phyloP scores from a whole-genome alignment of 495 filamentous ascomycete species.

The Penicillium pulvis region DNA sequence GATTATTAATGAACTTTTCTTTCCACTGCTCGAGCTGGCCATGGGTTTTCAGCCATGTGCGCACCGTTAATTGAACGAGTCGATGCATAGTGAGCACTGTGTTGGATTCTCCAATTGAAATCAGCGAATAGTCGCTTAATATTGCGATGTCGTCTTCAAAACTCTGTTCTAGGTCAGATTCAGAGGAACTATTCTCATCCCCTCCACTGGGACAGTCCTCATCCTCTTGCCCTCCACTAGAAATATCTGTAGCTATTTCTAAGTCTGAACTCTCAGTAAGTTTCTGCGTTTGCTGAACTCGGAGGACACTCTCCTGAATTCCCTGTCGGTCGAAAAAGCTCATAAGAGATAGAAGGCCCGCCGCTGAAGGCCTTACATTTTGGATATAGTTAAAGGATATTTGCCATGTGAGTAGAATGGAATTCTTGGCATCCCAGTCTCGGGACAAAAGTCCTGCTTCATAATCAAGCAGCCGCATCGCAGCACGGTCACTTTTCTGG shows the following conservation, averaged over 20 bases:
- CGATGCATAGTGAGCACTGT: constrained; percentile 13
- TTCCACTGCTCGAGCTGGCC: constrained; percentile 35
- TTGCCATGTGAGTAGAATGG: constrained; percentile 34
- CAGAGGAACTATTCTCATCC: too few species aligned
- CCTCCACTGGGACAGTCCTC: background rate
- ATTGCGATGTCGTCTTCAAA: constrained; percentile 12
- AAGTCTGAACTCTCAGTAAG: background rate
- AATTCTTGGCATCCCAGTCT: constrained; percentile 25
- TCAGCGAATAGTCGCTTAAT: constrained; percentile 11
- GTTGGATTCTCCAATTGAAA: constrained; percentile 1
- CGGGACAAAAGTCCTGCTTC: constrained; percentile 14
- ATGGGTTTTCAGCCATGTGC: constrained; percentile 15
- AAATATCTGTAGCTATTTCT: background rate
- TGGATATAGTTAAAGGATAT: constrained; percentile 37
- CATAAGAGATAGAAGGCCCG: constrained; percentile 18
- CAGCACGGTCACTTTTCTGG: constrained; percentile 11
- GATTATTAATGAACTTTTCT: constrained; percentile 5
- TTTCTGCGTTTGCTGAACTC: background rate
- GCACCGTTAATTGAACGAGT: constrained; percentile 8
- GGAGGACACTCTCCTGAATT: constrained; percentile 14
- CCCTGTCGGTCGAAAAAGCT: constrained; percentile 28
- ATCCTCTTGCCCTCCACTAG: background rate
- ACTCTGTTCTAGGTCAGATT: too few species aligned
- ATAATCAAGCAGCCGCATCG: background rate
- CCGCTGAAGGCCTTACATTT: constrained; percentile 19